These are phyloP conservation scores for Scleroderma citrinum DNA, from an alignment of 768 basidiomycete genomes.

Conservation along the genomic window DNA sequence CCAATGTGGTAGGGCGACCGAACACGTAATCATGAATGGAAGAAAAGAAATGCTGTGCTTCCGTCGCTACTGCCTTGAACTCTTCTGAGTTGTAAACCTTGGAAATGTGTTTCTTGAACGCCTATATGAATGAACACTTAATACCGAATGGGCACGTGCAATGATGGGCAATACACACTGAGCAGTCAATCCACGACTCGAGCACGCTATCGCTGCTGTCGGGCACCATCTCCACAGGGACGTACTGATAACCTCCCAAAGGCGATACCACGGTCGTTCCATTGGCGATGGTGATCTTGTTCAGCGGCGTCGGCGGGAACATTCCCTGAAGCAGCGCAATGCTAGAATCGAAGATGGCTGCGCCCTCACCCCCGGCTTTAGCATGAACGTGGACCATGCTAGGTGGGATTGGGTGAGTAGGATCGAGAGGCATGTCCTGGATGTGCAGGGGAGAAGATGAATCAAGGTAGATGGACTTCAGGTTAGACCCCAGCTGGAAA, in stretches of 20 bases:
- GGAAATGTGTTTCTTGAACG: constrained; percentile 62
- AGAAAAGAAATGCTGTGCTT: constrained; percentile 59
- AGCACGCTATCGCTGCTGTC: constrained; percentile 62
- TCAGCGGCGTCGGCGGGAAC: constrained; percentile 68
- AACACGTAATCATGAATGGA: constrained; percentile 64
- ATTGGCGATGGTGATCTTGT: constrained; percentile 72
- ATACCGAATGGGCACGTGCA: constrained; percentile 34
- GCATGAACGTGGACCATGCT: constrained; percentile 67
- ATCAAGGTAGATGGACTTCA: constrained; percentile 64
- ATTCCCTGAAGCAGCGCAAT: constrained; percentile 79
- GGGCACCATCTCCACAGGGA: constrained; percentile 58
- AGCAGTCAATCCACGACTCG: constrained; percentile 70
- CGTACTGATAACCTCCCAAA: constrained; percentile 83
- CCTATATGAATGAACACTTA: constrained; percentile 28
- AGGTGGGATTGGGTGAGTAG: constrained; percentile 51
- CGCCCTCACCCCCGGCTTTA: constrained; percentile 77
- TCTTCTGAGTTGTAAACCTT: constrained; percentile 55
- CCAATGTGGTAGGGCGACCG: constrained; percentile 54
- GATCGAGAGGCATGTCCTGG: constrained; percentile 59
- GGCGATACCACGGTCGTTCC: constrained; percentile 66
- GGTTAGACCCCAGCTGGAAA: constrained; percentile 52
- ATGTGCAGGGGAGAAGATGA: constrained; percentile 63
- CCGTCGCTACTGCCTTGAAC: constrained; percentile 54
- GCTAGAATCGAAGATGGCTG: constrained; percentile 77
- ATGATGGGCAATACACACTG: constrained; percentile 30